A percentile compares a stretch with the other conserved stretches of the same genome.
These are phyloP conservation scores for Rhodomyrtus tomentosa DNA, from an alignment of 345 rosid genomes.

Conservation along the genomic window DNA sequence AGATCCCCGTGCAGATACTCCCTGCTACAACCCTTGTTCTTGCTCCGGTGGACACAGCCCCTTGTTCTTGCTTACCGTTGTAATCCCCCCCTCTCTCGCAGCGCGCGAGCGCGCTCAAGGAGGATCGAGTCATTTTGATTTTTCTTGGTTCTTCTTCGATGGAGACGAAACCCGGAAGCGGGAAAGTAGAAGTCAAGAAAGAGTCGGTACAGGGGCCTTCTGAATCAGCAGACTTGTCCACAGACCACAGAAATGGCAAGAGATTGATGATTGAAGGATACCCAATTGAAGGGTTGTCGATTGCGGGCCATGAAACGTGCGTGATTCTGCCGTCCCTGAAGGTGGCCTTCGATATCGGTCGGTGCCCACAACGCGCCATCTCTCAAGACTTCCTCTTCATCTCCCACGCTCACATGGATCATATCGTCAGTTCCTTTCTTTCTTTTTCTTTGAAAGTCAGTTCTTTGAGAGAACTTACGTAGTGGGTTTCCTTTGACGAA, in stretches of 20 bases:
- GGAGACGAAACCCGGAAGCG: conserved; percentile 2
- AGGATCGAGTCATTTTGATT: not conserved
- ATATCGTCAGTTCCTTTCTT: conserved; percentile 41
- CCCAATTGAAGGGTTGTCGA: conserved; percentile 76
- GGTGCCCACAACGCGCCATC: conserved; percentile 86
- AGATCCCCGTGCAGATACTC: not conserved
- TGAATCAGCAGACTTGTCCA: not conserved
- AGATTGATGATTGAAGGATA: conserved; percentile 48
- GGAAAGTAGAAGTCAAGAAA: not conserved
- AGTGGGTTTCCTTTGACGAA: not conserved
- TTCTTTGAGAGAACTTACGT: not conserved
- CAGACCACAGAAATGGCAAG: conserved; percentile 8
- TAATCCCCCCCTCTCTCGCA: not conserved
- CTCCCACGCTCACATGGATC: conserved; percentile 97
- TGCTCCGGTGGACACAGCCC: not conserved
- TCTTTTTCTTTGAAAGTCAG: not conserved
- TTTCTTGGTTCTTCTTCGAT: not conserved
- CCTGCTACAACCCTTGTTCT: not conserved
- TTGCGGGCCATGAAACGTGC: conserved; percentile 95
- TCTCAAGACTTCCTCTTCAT: conserved; percentile 87
- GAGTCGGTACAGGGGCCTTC: not conserved
- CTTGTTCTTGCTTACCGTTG: not conserved
- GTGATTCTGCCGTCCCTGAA: conserved; percentile 70
- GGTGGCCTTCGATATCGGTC: conserved; percentile 82
- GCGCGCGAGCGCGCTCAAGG: not conserved